Percentiles rank a stretch among this genome's conserved stretches.
These are phyloP conservation scores for Emericellopsis terricola DNA, from an alignment of 495 filamentous ascomycete species.

Conservation along the genomic window DNA sequence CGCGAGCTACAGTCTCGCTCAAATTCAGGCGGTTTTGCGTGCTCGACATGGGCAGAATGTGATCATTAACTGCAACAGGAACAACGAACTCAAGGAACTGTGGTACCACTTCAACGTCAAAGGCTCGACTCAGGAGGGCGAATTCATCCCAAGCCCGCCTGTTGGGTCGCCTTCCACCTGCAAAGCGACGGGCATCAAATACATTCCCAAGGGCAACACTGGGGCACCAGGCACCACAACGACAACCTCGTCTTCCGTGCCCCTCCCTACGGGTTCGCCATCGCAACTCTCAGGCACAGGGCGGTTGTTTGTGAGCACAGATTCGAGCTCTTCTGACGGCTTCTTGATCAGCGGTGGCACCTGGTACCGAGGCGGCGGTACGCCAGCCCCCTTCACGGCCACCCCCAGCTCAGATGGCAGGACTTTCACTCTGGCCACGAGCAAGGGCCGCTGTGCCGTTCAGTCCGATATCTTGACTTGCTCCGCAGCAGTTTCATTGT, in stretches of 20 bases:
- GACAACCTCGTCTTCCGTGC: too few species aligned
- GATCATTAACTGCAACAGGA: conserved; percentile 42
- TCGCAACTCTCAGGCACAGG: conserved; percentile 36
- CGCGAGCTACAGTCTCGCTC: conserved; percentile 39
- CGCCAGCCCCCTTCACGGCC: conserved; percentile 50
- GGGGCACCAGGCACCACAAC: conserved; percentile 6
- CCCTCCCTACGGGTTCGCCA: too few species aligned
- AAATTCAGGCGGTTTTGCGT: conserved; percentile 42
- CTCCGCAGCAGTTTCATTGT: conserved; percentile 24
- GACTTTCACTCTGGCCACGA: conserved; percentile 41
- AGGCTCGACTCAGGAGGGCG: conserved; percentile 49
- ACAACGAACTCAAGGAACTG: conserved; percentile 42
- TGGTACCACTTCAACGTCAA: conserved; percentile 67
- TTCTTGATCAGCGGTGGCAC: conserved; percentile 52
- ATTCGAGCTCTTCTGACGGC: conserved; percentile 30
- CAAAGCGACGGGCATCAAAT: conserved; percentile 11
- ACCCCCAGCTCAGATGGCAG: conserved; percentile 14
- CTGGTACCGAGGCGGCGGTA: conserved; percentile 46
- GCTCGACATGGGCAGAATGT: conserved; percentile 39
- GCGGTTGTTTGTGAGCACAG: conserved; percentile 35
- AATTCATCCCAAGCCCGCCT: conserved; percentile 34
- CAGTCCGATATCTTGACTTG: conserved; percentile 28
- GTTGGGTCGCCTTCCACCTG: conserved; percentile 5
- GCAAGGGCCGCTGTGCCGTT: conserved; percentile 39
- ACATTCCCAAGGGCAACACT: conserved; percentile 11